Evolutionary conservation across 2,329 filamentous ascomycete species (phyloP), one percentile per base, ranked within the genome.

Genomic region (Epichloe gansuensis): DNA sequence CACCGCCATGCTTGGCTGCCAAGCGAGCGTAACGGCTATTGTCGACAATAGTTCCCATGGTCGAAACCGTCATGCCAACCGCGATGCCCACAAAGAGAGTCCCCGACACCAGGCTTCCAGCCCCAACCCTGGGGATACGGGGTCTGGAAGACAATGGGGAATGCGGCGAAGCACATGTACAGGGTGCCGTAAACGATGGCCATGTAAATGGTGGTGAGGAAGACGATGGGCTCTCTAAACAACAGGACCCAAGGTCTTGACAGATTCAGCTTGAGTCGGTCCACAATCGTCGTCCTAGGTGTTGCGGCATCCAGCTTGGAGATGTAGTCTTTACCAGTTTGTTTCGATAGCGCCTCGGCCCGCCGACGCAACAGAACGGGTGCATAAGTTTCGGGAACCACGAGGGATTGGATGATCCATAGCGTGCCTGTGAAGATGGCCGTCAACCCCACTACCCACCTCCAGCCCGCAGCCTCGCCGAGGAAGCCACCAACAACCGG

Each of bases 151-250:
- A 86, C 81, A 52, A 86, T 77, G 8, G 77, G 77, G 59, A 77
- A 79, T 3, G 75, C 76, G 15, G 69, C 72, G 56, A 80, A 79
- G 54, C 75, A 69, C 62, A 80, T 70, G 62, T 79, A 81, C 4
- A 80, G 63, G 0, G 75, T 78, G 23, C 74, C 74, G 58, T 77
- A 78, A 57, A 77, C 66, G 55, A 77, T 81, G 56, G 80, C 77
- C 72, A 82, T 77, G 69, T 86, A 86, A 28, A 85, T 69, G 6
- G 75, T 78, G 4, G 81, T 72, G 9, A 86, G 69, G 11, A 85
- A 63, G 25, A 86, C 80, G 57, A 86, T 86, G 5, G 83, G 83
- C 59, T 87, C 83, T 50, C 67, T 68, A 69, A 86, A 81, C 1
- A 87, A 72, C 5, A 88, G 69, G 39, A 82, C 66, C 80, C 80